A percentile compares a stretch with the other conserved stretches of the same genome.
These are phyloP conservation scores for Globisporangium sylvaticum DNA, from an alignment of 352 stramenopile genomes.

Conservation along the genomic window DNA sequence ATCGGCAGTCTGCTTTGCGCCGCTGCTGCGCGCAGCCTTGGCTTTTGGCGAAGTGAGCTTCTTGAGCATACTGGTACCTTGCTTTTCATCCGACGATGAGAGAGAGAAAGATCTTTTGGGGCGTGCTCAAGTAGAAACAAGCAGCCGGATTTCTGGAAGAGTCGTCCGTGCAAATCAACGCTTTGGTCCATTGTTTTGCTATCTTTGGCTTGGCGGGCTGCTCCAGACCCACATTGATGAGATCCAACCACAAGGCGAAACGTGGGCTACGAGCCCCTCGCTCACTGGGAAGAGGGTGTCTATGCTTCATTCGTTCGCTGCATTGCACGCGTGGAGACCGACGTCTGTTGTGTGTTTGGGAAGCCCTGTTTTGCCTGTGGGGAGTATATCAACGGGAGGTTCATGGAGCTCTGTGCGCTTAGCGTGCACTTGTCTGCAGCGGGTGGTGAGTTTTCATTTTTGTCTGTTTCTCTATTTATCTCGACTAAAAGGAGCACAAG, in stretches of 20 bases:
- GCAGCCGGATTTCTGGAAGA: neutral
- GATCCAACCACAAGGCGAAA: neutral
- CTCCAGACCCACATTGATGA: neutral
- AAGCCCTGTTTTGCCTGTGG: neutral
- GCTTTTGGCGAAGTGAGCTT: slow-evolving; percentile 41
- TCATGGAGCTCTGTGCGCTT: neutral
- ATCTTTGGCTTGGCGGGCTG: neutral
- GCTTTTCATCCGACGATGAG: no score
- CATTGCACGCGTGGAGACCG: no score
- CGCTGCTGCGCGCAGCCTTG: slow-evolving; percentile 1
- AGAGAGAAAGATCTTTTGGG: neutral
- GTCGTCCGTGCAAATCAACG: no score
- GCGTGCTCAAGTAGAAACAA: neutral
- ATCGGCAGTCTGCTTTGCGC: neutral
- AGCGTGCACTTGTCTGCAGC: neutral
- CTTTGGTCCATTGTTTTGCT: neutral
- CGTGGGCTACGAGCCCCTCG: neutral
- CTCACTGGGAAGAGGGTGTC: neutral
- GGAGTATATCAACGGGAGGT: neutral
- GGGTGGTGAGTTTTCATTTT: slow-evolving; percentile 1
- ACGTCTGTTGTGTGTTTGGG: no score
- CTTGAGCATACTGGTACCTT: slow-evolving; percentile 29
- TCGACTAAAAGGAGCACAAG: slow-evolving; percentile 11
- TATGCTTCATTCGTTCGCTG: no score
- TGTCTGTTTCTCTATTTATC: slow-evolving; percentile 14